Evolutionary conservation across 805 yeast genomes (phyloP).

Genomic region (Wickerhamiella nectarea): DNA sequence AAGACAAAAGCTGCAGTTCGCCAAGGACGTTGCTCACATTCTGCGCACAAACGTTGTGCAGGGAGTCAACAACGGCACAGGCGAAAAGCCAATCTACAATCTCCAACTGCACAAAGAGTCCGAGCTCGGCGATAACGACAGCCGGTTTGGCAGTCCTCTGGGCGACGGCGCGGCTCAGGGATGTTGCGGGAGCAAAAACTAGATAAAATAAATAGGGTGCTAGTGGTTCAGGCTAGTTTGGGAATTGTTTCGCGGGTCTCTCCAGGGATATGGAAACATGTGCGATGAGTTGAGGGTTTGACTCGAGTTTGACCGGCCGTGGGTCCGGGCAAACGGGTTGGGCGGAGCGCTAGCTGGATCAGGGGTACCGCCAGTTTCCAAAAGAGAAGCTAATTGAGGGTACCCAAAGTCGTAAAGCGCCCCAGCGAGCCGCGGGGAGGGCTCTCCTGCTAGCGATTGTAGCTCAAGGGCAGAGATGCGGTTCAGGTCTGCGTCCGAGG

Average conservation of each 20-base stretch:
- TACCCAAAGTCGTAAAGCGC: not conserved
- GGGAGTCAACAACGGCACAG: constrained; percentile 34
- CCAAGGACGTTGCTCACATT: constrained; percentile 60
- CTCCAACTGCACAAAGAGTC: constrained; percentile 68
- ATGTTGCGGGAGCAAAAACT: constrained; percentile 1
- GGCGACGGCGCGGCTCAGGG: constrained; percentile 8
- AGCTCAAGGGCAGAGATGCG: not conserved
- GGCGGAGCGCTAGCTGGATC: not conserved
- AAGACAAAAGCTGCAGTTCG: constrained; percentile 38
- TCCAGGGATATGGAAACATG: constrained; percentile 8
- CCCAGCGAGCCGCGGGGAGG: constrained; percentile 47
- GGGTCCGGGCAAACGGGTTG: constrained; percentile 3
- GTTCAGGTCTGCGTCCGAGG: not conserved
- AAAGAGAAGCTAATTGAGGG: not conserved
- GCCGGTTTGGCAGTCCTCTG: constrained; percentile 10
- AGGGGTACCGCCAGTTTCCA: not conserved
- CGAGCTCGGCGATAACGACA: constrained; percentile 83
- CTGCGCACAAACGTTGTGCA: constrained; percentile 74
- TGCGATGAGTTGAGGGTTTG: constrained; percentile 5
- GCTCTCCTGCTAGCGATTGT: constrained; percentile 35
- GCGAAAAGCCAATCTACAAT: constrained; percentile 19
- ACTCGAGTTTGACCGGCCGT: constrained; percentile 2
- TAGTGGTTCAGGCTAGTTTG: not conserved
- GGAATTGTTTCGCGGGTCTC: constrained; percentile 4
- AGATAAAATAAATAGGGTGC: not conserved